These are phyloP conservation scores for Acidomyces sp. DNA, from an alignment of 495 filamentous ascomycete species.

Conservation along the genomic window DNA sequence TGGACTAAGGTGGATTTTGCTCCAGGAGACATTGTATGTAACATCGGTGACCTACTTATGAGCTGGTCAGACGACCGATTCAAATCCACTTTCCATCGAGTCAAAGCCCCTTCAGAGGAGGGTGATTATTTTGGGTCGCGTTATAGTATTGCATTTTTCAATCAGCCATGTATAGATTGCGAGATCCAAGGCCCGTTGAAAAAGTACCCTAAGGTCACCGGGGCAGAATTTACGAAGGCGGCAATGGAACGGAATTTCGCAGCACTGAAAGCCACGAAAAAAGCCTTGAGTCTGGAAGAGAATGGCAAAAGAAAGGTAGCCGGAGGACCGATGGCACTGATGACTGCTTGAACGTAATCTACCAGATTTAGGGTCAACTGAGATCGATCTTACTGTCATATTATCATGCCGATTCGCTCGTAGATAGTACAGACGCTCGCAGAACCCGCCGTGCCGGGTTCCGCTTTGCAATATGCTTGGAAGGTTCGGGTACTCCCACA, in stretches of 20 bases:
- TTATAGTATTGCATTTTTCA: constrained; percentile 55
- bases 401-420: too few relatives aligned
- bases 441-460: too few relatives aligned
- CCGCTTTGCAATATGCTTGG: too few relatives aligned
- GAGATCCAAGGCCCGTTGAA: constrained; percentile 45
- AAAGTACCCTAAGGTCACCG: constrained; percentile 49
- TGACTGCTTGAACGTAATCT: too few relatives aligned
- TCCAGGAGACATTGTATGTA: constrained; percentile 49
- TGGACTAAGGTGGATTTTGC: constrained; percentile 50
- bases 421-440: too few relatives aligned
- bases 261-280: constrained; percentile 31
- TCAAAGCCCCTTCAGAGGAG: constrained; percentile 41
- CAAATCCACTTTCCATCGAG: constrained; percentile 51
- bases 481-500: too few relatives aligned
- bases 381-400: too few relatives aligned
- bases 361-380: too few relatives aligned
- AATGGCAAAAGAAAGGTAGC: too few relatives aligned
- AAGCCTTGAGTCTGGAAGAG: constrained; percentile 4
- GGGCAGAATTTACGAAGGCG: constrained; percentile 42
- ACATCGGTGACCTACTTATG: constrained; percentile 58
- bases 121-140: constrained; percentile 45
- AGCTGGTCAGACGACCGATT: constrained; percentile 57
- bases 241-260: constrained; percentile 48
- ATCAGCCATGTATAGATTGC: constrained; percentile 48
- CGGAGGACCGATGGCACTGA: too few relatives aligned